Conservation (phyloP, 2,329 filamentous ascomycete species). For the Microdochium bolleyi region DNA sequence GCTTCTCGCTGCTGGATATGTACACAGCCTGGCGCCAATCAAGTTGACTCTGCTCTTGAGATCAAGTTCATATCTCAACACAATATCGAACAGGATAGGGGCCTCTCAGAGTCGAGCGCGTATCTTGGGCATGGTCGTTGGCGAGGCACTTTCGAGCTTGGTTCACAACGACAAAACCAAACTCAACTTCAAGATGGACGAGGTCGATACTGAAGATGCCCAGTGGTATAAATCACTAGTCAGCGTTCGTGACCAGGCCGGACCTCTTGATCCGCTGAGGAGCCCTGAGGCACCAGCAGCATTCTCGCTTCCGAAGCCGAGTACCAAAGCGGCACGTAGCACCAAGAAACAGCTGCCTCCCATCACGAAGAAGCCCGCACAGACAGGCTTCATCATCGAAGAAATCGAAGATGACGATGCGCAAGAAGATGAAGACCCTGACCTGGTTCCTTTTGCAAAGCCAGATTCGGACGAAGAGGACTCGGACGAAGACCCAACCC, state of each 20-base stretch:
- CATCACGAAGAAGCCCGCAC: conserved; percentile 6
- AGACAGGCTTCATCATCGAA: conserved; percentile 48
- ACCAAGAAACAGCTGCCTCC: conserved; percentile 12
- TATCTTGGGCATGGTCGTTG: conserved; percentile 83
- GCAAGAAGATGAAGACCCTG: conserved; percentile 51
- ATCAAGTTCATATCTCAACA: conserved; percentile 64
- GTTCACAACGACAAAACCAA: conserved; percentile 60
- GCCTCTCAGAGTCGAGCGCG: conserved; percentile 67
- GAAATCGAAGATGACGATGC: conserved; percentile 54
- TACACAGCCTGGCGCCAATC: conserved; percentile 57
- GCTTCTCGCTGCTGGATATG: conserved; percentile 68
- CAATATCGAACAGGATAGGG: conserved; percentile 77
- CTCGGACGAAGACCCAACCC: conserved; percentile 84
- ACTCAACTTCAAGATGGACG: conserved; percentile 79
- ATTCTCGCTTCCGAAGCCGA: conserved; percentile 1
- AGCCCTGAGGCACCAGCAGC: conserved; percentile 2
- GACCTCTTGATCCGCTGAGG: conserved; percentile 43
- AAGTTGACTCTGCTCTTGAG: conserved; percentile 62
- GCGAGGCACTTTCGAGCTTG: conserved; percentile 60
- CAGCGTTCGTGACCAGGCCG: conserved; percentile 53
- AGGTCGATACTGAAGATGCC: conserved; percentile 65
- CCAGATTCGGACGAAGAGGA: conserved; percentile 85
- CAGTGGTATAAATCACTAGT: conserved; percentile 66
- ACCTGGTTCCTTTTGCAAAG: conserved; percentile 72
- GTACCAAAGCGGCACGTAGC: conserved; percentile 12